Percentiles rank a stretch among this genome's conserved stretches.
Conservation (phyloP, 768 basidiomycete species). For the Lanmaoa pseudosensibilis region DNA sequence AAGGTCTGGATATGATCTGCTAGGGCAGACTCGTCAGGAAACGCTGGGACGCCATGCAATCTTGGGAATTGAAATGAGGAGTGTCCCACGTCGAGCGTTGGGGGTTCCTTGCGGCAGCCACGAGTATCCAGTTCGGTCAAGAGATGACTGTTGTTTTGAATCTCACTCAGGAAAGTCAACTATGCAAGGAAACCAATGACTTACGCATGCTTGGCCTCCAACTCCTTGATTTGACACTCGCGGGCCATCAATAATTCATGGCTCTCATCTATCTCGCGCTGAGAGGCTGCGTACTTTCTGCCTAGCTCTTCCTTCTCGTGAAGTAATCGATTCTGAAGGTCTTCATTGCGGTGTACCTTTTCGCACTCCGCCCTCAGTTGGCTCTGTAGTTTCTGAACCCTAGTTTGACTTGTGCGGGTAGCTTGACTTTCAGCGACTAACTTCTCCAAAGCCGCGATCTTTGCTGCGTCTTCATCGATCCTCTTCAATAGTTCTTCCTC, state of each 20-base stretch:
- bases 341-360: slow-evolving; percentile 42
- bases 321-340: slow-evolving; percentile 45
- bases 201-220: slow-evolving; percentile 30
- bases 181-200: slow-evolving; percentile 6
- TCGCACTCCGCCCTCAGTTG: slow-evolving; percentile 45
- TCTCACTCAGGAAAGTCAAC: background rate
- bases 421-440: slow-evolving; percentile 44
- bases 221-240: slow-evolving; percentile 24
- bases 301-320: slow-evolving; percentile 54
- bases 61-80: background rate
- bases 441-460: slow-evolving; percentile 56
- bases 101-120: background rate
- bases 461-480: slow-evolving; percentile 72
- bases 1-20: slow-evolving; percentile 53
- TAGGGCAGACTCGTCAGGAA: slow-evolving; percentile 24
- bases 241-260: slow-evolving; percentile 19
- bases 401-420: slow-evolving; percentile 28
- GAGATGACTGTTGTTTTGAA: slow-evolving; percentile 18
- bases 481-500: slow-evolving; percentile 63
- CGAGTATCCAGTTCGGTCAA: slow-evolving; percentile 17
- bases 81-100: background rate
- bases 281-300: slow-evolving; percentile 42
- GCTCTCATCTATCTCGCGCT: slow-evolving; percentile 32
- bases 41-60: background rate
- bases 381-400: slow-evolving; percentile 42